A percentile compares a stretch with the other conserved stretches of the same genome.
Evolutionary conservation across 805 yeast species (phyloP).

Genomic region (Sugiyamaella marilandica): DNA sequence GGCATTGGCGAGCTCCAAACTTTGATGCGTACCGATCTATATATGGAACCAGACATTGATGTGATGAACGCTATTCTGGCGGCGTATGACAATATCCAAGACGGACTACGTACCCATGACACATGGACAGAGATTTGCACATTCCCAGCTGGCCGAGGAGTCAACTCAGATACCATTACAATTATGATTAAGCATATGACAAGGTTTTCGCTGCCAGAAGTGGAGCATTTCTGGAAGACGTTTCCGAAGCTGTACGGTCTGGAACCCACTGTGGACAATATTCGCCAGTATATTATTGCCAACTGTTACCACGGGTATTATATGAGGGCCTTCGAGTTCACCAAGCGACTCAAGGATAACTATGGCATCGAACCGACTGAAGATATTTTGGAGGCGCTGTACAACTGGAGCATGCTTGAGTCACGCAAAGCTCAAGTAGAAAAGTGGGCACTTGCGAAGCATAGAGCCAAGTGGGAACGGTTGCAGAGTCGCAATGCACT

Average conservation of each 20-base stretch:
- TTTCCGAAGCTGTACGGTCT: constrained; percentile 47
- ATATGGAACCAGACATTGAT: constrained; percentile 49
- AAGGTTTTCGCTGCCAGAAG: constrained; percentile 47
- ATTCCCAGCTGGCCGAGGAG: constrained; percentile 46
- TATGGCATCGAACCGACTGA: constrained; percentile 25
- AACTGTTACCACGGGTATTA: constrained; percentile 63
- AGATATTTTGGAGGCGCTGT: constrained; percentile 30
- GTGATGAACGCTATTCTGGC: constrained; percentile 60
- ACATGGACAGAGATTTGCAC: constrained; percentile 57
- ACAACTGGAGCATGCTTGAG: constrained; percentile 42
- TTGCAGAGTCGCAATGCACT: constrained; percentile 33
- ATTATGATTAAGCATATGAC: constrained; percentile 65
- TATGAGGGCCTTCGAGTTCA: constrained; percentile 50
- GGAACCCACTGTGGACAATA: constrained; percentile 47
- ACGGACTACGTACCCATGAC: constrained; percentile 34
- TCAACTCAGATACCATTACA: constrained; percentile 59
- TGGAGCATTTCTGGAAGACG: constrained; percentile 57
- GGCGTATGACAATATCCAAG: constrained; percentile 57
- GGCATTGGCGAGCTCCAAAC: constrained; percentile 65
- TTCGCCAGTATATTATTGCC: constrained; percentile 60
- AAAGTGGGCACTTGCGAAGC: constrained; percentile 38
- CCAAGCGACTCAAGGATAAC: constrained; percentile 42
- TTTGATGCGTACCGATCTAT: constrained; percentile 56
- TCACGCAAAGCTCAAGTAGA: constrained; percentile 35
- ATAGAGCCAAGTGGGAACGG: constrained; percentile 37